Evolutionary conservation across 805 yeast species (phyloP).

Genomic region (Candida germanica): DNA sequence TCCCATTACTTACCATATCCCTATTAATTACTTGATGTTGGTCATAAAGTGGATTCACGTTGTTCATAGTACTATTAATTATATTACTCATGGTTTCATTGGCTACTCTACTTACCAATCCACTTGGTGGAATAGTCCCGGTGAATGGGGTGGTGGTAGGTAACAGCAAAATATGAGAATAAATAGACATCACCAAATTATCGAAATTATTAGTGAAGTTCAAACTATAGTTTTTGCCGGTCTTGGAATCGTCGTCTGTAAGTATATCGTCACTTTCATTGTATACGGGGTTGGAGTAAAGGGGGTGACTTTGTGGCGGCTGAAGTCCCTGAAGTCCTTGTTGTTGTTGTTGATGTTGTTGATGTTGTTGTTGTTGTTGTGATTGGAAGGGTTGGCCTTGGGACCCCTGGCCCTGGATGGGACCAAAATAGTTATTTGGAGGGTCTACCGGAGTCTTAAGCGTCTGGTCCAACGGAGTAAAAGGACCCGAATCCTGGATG

Average conservation of each 20-base stretch:
- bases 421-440: conserved; percentile 14
- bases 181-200: conserved; percentile 32
- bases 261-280: conserved; percentile 42
- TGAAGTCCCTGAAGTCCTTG: no score
- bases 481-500: conserved; percentile 27
- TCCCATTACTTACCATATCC: conserved; percentile 29
- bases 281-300: conserved; percentile 30
- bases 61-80: conserved; percentile 15
- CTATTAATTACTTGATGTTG: conserved; percentile 28
- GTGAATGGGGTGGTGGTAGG: conserved; percentile 47
- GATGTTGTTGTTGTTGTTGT: conserved; percentile 8
- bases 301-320: no score
- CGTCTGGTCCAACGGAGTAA: conserved; percentile 45
- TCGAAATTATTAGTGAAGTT: conserved; percentile 36
- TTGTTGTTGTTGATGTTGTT: conserved; percentile 6
- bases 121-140: conserved; percentile 43
- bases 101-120: conserved; percentile 42
- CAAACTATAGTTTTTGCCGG: conserved; percentile 26
- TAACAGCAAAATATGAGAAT: conserved; percentile 32
- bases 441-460: conserved; percentile 38
- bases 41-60: conserved; percentile 26
- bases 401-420: no score
- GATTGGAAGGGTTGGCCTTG: conserved; percentile 6
- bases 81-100: conserved; percentile 35
- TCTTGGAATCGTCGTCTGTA: conserved; percentile 37